Percentiles rank a stretch among this genome's conserved stretches.
phyloP scores from a whole-genome alignment of 176 grass and related monocot species.

The Echinochloa phyllopogon region DNA sequence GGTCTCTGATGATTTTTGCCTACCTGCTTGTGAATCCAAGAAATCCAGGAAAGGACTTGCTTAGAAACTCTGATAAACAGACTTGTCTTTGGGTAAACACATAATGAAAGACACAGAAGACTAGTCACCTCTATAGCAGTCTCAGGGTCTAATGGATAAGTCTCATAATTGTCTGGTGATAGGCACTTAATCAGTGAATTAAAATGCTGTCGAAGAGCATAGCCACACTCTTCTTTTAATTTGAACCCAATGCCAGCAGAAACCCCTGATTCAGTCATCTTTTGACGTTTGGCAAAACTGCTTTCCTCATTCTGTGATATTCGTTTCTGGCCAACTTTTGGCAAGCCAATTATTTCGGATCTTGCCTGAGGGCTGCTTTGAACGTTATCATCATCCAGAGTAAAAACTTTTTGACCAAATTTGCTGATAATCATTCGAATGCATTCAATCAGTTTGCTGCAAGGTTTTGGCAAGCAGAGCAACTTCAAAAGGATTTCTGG shows the following conservation, averaged over 20 bases:
- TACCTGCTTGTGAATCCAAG: conserved; percentile 90
- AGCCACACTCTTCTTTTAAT: conserved; percentile 51
- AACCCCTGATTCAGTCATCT: conserved; percentile 52
- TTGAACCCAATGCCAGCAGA: conserved; percentile 37
- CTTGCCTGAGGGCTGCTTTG: conserved; percentile 30
- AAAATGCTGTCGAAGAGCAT: conserved; percentile 52
- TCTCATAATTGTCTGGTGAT: conserved; percentile 52
- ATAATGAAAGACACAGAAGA: conserved; percentile 62
- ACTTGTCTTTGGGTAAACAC: conserved; percentile 46
- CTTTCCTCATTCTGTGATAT: conserved; percentile 49
- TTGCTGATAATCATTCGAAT: conserved; percentile 60
- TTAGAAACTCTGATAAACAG: conserved; percentile 73
- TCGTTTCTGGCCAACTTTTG: conserved; percentile 78
- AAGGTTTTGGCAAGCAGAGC: conserved; percentile 72
- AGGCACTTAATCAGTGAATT: conserved; percentile 58
- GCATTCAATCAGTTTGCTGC: conserved; percentile 70
- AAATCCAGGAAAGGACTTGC: conserved; percentile 81
- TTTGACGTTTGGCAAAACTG: conserved; percentile 63
- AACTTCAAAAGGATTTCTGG: conserved; percentile 77
- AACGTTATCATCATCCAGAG: conserved; percentile 41
- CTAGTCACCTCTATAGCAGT: conserved; percentile 71
- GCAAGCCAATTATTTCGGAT: conserved; percentile 39
- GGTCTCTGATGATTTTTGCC: conserved; percentile 8
- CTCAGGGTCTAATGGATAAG: conserved; percentile 61
- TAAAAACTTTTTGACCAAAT: conserved; percentile 45